A percentile compares a stretch with the other conserved stretches of the same genome.
Conservation (phyloP, 768 basidiomycete species). For the Xerocomus brunneocitrinus region DNA sequence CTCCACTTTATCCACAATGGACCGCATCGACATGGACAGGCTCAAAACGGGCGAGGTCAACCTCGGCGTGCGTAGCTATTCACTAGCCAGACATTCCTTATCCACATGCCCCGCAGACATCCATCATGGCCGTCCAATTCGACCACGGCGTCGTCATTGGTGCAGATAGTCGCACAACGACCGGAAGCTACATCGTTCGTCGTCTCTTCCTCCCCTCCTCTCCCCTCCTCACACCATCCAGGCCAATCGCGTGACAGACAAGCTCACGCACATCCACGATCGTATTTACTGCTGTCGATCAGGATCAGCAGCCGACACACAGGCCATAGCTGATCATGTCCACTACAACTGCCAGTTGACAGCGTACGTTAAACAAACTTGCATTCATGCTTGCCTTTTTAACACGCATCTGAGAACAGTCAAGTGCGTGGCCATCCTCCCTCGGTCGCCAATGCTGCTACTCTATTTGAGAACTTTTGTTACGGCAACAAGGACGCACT, state of each 20-base stretch:
- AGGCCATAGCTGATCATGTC: constrained; percentile 90
- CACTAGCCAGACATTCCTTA: not conserved
- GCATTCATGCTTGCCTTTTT: not conserved
- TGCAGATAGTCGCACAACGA: constrained; percentile 96
- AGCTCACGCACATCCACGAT: constrained; percentile 93
- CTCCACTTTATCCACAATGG: constrained; percentile 35
- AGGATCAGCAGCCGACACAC: constrained; percentile 96
- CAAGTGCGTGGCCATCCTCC: constrained; percentile 64
- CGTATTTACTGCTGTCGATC: constrained; percentile 99
- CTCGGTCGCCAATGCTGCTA: constrained; percentile 76
- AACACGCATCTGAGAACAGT: constrained; percentile 24
- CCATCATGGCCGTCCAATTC: constrained; percentile 99
- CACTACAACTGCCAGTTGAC: constrained; percentile 78
- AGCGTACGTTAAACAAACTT: constrained; percentile 42
- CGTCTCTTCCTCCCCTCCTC: not conserved
- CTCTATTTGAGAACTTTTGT: constrained; percentile 80
- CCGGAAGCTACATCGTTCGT: constrained; percentile 90
- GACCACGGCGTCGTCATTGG: constrained; percentile 92
- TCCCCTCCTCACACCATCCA: constrained; percentile 26
- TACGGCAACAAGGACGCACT: constrained; percentile 91
- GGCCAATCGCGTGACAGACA: constrained; percentile 99
- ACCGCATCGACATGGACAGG: constrained; percentile 74
- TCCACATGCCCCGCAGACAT: constrained; percentile 56
- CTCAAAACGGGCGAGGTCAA: constrained; percentile 96
- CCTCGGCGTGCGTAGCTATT: constrained; percentile 69